phyloP scores from a whole-genome alignment of 768 basidiomycete species.

The Podaxis pistillaris region DNA sequence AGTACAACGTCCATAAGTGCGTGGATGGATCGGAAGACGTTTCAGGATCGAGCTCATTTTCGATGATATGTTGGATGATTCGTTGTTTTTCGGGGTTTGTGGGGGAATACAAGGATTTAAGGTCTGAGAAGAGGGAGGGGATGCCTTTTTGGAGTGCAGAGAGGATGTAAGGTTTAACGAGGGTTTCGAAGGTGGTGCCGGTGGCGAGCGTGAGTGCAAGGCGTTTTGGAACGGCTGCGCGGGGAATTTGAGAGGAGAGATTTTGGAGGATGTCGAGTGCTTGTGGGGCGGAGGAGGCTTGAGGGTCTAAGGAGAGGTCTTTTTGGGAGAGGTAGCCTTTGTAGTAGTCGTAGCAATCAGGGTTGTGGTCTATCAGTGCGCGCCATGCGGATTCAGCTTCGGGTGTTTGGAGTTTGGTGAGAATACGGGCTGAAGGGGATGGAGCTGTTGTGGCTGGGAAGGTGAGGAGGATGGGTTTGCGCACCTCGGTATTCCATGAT shows the following conservation, averaged over 20 bases:
- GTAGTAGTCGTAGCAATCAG: conserved; percentile 83
- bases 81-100: conserved; percentile 58
- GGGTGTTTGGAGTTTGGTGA: conserved; percentile 61
- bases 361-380: conserved; percentile 78
- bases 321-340: conserved; percentile 64
- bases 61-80: conserved; percentile 67
- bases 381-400: conserved; percentile 84
- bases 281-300: conserved; percentile 30
- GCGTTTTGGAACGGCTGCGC: conserved; percentile 69
- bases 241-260: conserved; percentile 62
- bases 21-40: conserved; percentile 62
- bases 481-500: conserved; percentile 70
- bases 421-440: conserved; percentile 60
- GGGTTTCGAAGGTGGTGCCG: conserved; percentile 65
- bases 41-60: conserved; percentile 33
- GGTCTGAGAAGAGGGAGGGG: conserved; percentile 89
- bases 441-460: conserved; percentile 15
- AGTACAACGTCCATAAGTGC: conserved; percentile 94
- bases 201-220: conserved; percentile 67
- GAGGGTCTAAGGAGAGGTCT: conserved; percentile 61
- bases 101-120: conserved; percentile 74
- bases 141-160: conserved; percentile 78
- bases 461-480: conserved; percentile 2
- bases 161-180: conserved; percentile 66
- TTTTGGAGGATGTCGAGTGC: conserved; percentile 58